These are phyloP conservation scores for Trametes sanguinea DNA, from an alignment of 768 basidiomycete genomes.

Conservation along the genomic window DNA sequence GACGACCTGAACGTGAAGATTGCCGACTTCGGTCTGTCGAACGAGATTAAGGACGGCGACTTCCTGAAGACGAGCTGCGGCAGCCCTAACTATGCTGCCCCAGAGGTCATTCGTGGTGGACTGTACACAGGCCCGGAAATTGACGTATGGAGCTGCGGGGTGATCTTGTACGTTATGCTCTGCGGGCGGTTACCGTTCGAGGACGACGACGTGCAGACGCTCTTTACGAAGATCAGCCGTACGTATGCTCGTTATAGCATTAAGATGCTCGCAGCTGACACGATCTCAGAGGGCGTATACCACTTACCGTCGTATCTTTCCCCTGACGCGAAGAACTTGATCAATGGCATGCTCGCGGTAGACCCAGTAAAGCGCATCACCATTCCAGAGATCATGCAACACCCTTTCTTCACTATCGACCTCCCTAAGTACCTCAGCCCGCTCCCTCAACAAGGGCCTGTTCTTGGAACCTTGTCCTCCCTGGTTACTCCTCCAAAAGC, in stretches of 20 bases:
- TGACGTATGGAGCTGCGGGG: conserved; percentile 98
- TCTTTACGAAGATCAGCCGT: conserved; percentile 96
- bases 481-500: conserved; percentile 67
- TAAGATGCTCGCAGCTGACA: conserved; percentile 2
- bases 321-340: conserved; percentile 73
- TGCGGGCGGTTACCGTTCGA: conserved; percentile 96
- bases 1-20: conserved; percentile 92
- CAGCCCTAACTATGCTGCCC: conserved; percentile 97
- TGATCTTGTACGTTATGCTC: conserved; percentile 98
- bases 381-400: conserved; percentile 84
- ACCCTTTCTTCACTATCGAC: conserved; percentile 88
- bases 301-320: conserved; percentile 83
- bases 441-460: conserved; percentile 77
- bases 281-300: conserved; percentile 75
- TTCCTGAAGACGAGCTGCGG: conserved; percentile 98
- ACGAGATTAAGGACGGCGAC: conserved; percentile 94
- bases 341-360: conserved; percentile 87
- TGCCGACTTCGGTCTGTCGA: conserved; percentile 97
- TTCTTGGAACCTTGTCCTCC: conserved; percentile 71
- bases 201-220: conserved; percentile 89
- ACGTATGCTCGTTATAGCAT: conserved; percentile 32
- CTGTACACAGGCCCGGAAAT: conserved; percentile 98
- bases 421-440: conserved; percentile 86
- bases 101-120: conserved; percentile 94
- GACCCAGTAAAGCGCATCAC: conserved; percentile 96